Evolutionary conservation across 116 monocot genomes (phyloP).

Genomic region (Trichopus zeylanicus): DNA sequence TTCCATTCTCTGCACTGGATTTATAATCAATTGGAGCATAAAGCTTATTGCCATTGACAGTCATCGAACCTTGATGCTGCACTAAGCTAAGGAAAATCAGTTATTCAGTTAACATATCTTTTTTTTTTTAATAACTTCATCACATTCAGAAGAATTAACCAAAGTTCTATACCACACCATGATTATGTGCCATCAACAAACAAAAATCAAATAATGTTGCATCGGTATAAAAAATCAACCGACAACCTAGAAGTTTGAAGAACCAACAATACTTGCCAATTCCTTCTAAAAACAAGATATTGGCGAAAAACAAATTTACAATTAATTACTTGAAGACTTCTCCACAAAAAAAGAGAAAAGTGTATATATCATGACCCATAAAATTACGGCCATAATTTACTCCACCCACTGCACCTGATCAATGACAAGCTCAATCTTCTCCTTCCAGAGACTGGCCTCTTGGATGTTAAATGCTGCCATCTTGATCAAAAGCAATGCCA

Average conservation of each 20-base stretch:
- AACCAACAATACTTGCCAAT: too few species aligned
- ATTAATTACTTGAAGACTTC: neutral
- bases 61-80: slow-evolving; percentile 50
- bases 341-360: neutral
- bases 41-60: slow-evolving; percentile 37
- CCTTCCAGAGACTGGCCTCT: slow-evolving; percentile 75
- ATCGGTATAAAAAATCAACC: too few species aligned
- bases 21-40: slow-evolving; percentile 48
- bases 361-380: neutral
- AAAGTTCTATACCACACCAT: neutral
- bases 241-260: too few species aligned
- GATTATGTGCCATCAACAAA: neutral
- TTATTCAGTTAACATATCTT: neutral
- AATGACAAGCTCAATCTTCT: slow-evolving; percentile 88
- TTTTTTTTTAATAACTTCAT: neutral
- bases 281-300: too few species aligned
- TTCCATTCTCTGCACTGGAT: slow-evolving; percentile 29
- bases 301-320: too few species aligned
- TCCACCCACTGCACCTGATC: slow-evolving; percentile 54
- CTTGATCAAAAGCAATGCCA: slow-evolving; percentile 32
- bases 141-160: neutral
- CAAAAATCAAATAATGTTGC: too few species aligned
- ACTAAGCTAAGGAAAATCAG: slow-evolving; percentile 10
- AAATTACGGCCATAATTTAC: neutral
- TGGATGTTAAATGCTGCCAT: slow-evolving; percentile 89